phyloP scores from a whole-genome alignment of 2,329 filamentous ascomycete genomes.

The Xylaria sp. region DNA sequence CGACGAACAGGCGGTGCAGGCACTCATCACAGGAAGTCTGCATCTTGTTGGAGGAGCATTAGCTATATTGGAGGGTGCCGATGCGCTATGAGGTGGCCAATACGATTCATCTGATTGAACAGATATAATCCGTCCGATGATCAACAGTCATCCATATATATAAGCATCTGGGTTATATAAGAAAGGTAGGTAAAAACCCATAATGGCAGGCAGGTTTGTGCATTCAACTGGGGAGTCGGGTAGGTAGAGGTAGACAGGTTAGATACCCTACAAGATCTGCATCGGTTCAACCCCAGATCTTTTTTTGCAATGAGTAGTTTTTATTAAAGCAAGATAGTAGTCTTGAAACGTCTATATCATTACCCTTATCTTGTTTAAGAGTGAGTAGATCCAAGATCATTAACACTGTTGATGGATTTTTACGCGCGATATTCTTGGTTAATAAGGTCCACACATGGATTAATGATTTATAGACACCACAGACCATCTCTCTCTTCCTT shows the following conservation, averaged over 20 bases:
- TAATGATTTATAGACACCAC: too few relatives aligned
- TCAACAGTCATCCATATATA: neutral
- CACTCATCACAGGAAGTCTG: constrained; percentile 70
- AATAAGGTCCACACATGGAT: too few relatives aligned
- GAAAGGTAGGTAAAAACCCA: neutral
- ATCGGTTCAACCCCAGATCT: constrained; percentile 33
- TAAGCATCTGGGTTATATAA: too few relatives aligned
- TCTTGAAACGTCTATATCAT: too few relatives aligned
- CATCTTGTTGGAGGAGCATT: constrained; percentile 69
- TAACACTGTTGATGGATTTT: too few relatives aligned
- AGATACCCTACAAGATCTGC: constrained; percentile 31
- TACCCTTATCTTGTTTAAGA: neutral
- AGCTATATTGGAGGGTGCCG: constrained; percentile 59
- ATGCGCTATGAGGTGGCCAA: constrained; percentile 51
- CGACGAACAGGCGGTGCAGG: constrained; percentile 55
- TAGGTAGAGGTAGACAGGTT: constrained; percentile 28
- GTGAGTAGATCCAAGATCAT: too few relatives aligned
- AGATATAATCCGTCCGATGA: neutral
- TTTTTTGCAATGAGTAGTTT: constrained; percentile 1
- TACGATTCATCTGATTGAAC: neutral
- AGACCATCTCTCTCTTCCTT: neutral
- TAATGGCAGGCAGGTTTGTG: constrained; percentile 15
- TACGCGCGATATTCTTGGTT: too few relatives aligned
- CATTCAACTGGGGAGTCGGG: constrained; percentile 29
- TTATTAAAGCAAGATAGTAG: neutral